A percentile compares a stretch with the other conserved stretches of the same genome.
These are phyloP conservation scores for Venturia effusa DNA, from an alignment of 2,329 filamentous ascomycete genomes.

Conservation along the genomic window DNA sequence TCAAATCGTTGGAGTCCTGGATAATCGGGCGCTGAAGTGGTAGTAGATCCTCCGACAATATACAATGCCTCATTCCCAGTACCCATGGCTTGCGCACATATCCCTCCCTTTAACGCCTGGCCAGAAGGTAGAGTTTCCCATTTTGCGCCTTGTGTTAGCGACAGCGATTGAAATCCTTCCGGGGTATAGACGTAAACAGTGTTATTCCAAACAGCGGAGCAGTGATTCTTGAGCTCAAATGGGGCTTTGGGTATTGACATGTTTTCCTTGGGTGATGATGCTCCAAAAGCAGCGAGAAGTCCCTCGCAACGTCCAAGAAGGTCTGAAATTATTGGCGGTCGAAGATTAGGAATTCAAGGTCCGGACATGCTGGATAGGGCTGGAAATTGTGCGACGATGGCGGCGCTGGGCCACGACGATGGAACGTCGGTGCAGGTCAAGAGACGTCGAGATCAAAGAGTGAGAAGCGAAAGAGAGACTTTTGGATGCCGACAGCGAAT, in stretches of 20 bases:
- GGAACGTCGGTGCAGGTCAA: background rate
- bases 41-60: constrained; percentile 60
- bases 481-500: background rate
- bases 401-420: constrained; percentile 4
- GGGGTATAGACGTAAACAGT: constrained; percentile 76
- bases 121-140: constrained; percentile 61
- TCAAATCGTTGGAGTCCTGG: constrained; percentile 63
- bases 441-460: background rate
- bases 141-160: constrained; percentile 54
- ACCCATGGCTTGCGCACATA: constrained; percentile 62
- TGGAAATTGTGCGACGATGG: constrained; percentile 4
- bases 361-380: constrained; percentile 7
- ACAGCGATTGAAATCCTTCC: constrained; percentile 63
- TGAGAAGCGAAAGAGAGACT: background rate
- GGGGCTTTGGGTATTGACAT: constrained; percentile 67
- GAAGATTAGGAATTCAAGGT: constrained; percentile 1
- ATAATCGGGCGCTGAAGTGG: constrained; percentile 37
- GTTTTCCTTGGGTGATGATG: background rate
- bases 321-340: background rate
- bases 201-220: constrained; percentile 69
- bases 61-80: constrained; percentile 55
- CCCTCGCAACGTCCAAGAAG: background rate
- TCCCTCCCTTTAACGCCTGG: constrained; percentile 59
- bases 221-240: constrained; percentile 62
- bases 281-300: background rate